Base-by-base conservation (phyloP, 2,329 filamentous ascomycete species). In the Aspergillus sp. region DNA sequence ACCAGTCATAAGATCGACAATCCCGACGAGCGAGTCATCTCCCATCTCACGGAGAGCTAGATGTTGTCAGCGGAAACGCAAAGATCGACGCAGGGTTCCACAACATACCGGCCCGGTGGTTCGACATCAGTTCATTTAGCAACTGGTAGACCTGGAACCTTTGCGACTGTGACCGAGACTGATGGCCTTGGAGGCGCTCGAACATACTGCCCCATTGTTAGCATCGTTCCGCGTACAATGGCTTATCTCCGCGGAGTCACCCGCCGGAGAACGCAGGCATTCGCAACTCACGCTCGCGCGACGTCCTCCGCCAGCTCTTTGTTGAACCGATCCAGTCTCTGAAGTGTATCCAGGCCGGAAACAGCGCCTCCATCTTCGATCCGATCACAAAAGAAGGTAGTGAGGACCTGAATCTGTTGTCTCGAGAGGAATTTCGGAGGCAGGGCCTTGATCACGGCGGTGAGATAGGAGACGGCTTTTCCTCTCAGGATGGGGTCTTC, bases 1-100 rank as follows among this genome's bases (percentile, higher is more conserved):
- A 51, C 84, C 84, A 14, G 82, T 82, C 62, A 88, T 84, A 55
- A 87, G 80, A 51, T 84, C 78, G 47, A 85, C 82, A 57, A 86
- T 82, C 3, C 79, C 81, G 3, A 82, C 72, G 49, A 87, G 70
- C 57, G 85, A 86, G 52, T 81, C 77, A 45, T 84, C 77, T 32
- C 82, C 81, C 62, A 86, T 77, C 10, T 78, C 72, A 65, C 74
- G 76, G 45, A 85, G 66, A n/a, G 79, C 77, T 78, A 53, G 33
- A 22, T 4, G 44, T 44, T 47, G 50, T 68, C 45, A 52, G 45
- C 13, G 20, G 11, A 16, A 20, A 36, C 10, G 10, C 19, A 36
- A 14, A 14, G 10, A 13, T 19, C 32, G 9, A 24, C 36, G 36
- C 19, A 46, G 16, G 36, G 20, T n/a, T 40, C 20, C 10, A 44